Percentiles rank a stretch among this genome's conserved stretches.
phyloP scores from a whole-genome alignment of 1,139 yeast species.

The Yamadazyma atmosphaerica region DNA sequence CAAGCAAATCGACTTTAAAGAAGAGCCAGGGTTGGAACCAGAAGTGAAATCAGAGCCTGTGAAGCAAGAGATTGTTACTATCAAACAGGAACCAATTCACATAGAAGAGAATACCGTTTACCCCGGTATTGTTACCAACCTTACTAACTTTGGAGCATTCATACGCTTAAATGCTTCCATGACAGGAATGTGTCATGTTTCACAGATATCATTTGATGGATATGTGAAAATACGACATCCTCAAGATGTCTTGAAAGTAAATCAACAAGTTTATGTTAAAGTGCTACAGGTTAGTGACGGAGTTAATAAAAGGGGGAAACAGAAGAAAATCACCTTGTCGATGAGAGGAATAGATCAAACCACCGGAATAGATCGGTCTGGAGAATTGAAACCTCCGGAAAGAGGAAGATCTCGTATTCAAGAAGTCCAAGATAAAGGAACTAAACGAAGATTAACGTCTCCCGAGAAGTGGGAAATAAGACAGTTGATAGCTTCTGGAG shows the following conservation, averaged over 20 bases:
- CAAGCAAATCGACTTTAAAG: slow-evolving; percentile 12
- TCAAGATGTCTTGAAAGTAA: slow-evolving; percentile 52
- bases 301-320: slow-evolving; percentile 39
- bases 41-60: slow-evolving; percentile 7
- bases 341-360: slow-evolving; percentile 77
- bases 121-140: slow-evolving; percentile 57
- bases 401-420: slow-evolving; percentile 2
- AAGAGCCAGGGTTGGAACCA: slow-evolving; percentile 3
- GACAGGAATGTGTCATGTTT: slow-evolving; percentile 74
- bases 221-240: slow-evolving; percentile 53
- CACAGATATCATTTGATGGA: slow-evolving; percentile 55
- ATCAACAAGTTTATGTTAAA: slow-evolving; percentile 68
- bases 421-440: slow-evolving; percentile 9
- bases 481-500: slow-evolving; percentile 82
- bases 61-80: slow-evolving; percentile 9
- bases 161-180: slow-evolving; percentile 32
- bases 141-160: slow-evolving; percentile 79
- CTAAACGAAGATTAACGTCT: slow-evolving; percentile 60
- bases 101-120: slow-evolving; percentile 41
- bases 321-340: slow-evolving; percentile 53
- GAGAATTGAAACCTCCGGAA: slow-evolving; percentile 15
- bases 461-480: slow-evolving; percentile 92
- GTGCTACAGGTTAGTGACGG: slow-evolving; percentile 24
- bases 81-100: slow-evolving; percentile 10
- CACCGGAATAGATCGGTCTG: slow-evolving; percentile 52